Conservation (phyloP, 176 grass and related monocot species). For the Chrysopogon serrulatus region DNA sequence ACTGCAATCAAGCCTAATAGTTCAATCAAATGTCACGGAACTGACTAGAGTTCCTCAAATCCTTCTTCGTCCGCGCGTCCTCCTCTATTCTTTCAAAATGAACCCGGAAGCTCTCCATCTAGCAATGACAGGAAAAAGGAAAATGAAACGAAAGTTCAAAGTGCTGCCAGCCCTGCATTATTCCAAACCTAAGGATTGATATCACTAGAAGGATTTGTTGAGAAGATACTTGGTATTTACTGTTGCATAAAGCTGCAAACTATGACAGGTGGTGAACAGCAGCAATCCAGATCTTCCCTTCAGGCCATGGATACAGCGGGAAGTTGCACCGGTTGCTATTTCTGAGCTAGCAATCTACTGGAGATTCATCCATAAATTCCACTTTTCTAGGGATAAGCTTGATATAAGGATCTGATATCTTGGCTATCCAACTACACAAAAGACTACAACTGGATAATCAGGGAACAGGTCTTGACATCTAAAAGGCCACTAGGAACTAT, state of each 20-base stretch:
- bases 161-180: not conserved
- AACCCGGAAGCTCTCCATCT: slow-evolving; percentile 59
- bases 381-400: not conserved
- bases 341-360: not conserved
- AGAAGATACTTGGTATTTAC: not conserved
- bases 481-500: not conserved
- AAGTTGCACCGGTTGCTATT: not conserved
- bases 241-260: not conserved
- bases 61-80: slow-evolving; percentile 58
- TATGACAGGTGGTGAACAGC: not conserved
- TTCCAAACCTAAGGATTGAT: not conserved
- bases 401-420: not conserved
- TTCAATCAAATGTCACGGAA: not conserved
- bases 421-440: not conserved
- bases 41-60: slow-evolving; percentile 54
- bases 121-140: not conserved
- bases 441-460: not conserved
- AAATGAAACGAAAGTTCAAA: not conserved
- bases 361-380: not conserved
- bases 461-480: not conserved
- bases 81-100: slow-evolving; percentile 65
- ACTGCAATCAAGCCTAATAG: not conserved
- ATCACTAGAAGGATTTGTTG: not conserved
- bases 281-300: not conserved
- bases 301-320: not conserved